These are phyloP conservation scores for Amoeboradix gromovi DNA, from an alignment of 371 early-diverging fungal genomes.

Conservation along the genomic window DNA sequence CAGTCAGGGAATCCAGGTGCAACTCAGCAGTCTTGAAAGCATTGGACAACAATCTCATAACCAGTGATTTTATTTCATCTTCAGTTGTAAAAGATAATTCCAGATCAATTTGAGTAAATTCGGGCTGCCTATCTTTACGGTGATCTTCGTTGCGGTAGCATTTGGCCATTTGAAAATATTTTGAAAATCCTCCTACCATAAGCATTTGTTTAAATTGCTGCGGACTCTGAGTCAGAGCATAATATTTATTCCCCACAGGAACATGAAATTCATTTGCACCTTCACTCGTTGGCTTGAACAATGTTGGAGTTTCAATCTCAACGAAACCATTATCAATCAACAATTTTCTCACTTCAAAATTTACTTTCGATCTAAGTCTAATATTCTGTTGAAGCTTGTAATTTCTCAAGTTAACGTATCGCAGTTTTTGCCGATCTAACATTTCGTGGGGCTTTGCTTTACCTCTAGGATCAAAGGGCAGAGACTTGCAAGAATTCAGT, in stretches of 20 bases:
- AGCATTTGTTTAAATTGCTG: conserved; percentile 77
- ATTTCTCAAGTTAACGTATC: conserved; percentile 54
- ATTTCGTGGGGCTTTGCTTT: too few species aligned
- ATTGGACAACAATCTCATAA: conserved; percentile 36
- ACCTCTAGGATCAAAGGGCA: too few species aligned
- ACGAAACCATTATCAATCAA: conserved; percentile 32
- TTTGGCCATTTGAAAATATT: conserved; percentile 70
- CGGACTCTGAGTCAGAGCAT: conserved; percentile 67
- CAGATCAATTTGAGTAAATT: conserved; percentile 73
- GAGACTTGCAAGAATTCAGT: too few species aligned
- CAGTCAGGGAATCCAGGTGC: conserved; percentile 19
- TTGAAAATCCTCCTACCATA: conserved; percentile 62
- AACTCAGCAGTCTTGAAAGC: conserved; percentile 32
- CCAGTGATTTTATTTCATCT: conserved; percentile 30
- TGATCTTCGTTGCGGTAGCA: conserved; percentile 73
- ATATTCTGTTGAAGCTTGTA: conserved; percentile 38
- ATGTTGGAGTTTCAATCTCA: conserved; percentile 66
- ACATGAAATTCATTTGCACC: conserved; percentile 75
- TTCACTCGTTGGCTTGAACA: conserved; percentile 78
- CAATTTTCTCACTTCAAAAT: conserved; percentile 30
- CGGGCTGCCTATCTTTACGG: conserved; percentile 65
- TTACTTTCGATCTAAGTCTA: conserved; percentile 27
- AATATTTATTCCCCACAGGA: conserved; percentile 52
- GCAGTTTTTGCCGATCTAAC: conserved; percentile 39
- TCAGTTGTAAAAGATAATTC: conserved; percentile 54